These are phyloP conservation scores for Cladosporium phlei DNA, from an alignment of 2,329 filamentous ascomycete genomes.

Conservation along the genomic window DNA sequence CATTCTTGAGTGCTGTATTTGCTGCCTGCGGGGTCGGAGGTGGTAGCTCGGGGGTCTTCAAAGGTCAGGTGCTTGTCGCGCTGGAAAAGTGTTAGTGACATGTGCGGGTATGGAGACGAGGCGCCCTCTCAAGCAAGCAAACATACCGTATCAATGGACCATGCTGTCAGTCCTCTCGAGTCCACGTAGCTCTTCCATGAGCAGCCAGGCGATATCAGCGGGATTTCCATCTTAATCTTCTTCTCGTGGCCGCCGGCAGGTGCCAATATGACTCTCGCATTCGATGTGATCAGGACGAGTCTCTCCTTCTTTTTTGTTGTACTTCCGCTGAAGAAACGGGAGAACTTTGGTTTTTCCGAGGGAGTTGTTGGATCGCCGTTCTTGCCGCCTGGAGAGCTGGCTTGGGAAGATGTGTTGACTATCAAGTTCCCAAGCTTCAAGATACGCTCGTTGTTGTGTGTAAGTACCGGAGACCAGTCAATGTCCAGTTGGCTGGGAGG, in stretches of 20 bases:
- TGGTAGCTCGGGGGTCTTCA: constrained; percentile 78
- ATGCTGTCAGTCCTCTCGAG: constrained; percentile 79
- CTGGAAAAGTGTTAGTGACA: constrained; percentile 44
- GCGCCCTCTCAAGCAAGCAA: background rate
- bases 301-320: constrained; percentile 89
- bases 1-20: constrained; percentile 78
- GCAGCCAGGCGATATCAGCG: constrained; percentile 70
- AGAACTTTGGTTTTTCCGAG: constrained; percentile 65
- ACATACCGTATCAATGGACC: constrained; percentile 86
- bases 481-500: constrained; percentile 97
- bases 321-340: constrained; percentile 86
- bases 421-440: constrained; percentile 87
- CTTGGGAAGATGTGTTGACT: constrained; percentile 72
- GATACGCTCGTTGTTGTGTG: constrained; percentile 85
- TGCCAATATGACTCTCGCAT: constrained; percentile 81
- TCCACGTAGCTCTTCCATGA: constrained; percentile 77
- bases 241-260: constrained; percentile 93
- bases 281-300: constrained; percentile 90
- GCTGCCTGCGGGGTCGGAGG: constrained; percentile 57
- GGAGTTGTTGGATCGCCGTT: constrained; percentile 61
- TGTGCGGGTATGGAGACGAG: background rate
- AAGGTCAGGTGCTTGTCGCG: constrained; percentile 87
- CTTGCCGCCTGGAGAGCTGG: constrained; percentile 68
- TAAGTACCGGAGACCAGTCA: constrained; percentile 95
- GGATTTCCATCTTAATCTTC: constrained; percentile 86